A percentile compares a stretch with the other conserved stretches of the same genome.
These are phyloP conservation scores for Solanum okadae DNA, from an alignment of 257 asterid genomes.

Conservation along the genomic window DNA sequence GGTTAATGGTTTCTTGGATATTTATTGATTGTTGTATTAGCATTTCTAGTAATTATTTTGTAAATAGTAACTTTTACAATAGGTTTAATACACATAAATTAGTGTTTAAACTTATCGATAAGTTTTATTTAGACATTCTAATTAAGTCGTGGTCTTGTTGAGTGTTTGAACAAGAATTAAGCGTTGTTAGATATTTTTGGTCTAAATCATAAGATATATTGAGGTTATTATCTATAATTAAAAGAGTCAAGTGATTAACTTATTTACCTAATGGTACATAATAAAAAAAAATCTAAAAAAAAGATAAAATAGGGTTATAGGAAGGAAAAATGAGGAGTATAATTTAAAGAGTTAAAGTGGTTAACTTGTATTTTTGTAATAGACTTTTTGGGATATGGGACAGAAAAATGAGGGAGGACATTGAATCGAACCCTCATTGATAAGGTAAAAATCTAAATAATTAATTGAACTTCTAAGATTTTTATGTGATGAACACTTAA, in stretches of 20 bases:
- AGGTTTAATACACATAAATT: background rate
- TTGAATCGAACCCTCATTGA: background rate
- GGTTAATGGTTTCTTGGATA: background rate
- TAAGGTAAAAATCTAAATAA: no score
- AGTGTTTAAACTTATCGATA: no score
- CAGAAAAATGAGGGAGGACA: background rate
- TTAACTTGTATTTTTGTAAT: no score
- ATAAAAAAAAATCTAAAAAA: no score
- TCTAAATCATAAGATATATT: no score
- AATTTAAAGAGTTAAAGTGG: background rate
- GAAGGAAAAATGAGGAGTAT: background rate
- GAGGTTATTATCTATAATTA: no score
- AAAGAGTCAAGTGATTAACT: background rate
- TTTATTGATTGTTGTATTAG: background rate
- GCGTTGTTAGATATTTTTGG: no score
- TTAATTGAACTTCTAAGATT: no score
- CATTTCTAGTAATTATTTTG: background rate
- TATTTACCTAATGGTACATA: no score
- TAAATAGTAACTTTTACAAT: background rate
- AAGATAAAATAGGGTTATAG: background rate
- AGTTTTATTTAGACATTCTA: background rate
- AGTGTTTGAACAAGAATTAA: background rate
- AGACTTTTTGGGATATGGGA: background rate
- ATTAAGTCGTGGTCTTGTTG: background rate
- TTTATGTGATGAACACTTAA: rapidly evolving